Evolutionary conservation across 768 basidiomycete genomes (phyloP).

Genomic region (Strobilomyces confusus): DNA sequence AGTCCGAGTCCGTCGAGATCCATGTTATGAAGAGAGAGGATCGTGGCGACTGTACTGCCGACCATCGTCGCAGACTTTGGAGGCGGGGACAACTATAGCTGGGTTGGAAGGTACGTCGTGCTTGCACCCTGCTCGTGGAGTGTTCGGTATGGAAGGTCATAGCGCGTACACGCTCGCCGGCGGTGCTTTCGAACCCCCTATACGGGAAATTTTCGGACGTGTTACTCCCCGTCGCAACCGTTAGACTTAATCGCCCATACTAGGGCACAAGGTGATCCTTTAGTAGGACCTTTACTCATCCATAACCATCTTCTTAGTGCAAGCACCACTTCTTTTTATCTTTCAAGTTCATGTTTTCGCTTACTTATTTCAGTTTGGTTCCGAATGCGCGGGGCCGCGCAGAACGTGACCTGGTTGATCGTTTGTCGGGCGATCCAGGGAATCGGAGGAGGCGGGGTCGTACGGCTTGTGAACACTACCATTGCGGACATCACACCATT

Average conservation of each 20-base stretch:
- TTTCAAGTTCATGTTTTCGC: too few species aligned
- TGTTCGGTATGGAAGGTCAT: background rate
- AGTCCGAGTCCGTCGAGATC: too few species aligned
- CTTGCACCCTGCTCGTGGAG: background rate
- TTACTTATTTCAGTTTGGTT: conserved; percentile 50
- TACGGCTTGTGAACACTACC: conserved; percentile 73
- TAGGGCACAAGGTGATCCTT: conserved; percentile 55
- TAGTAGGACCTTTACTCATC: too few species aligned
- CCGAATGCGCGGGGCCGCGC: conserved; percentile 77
- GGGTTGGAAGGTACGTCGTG: conserved; percentile 60
- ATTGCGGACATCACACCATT: conserved; percentile 82
- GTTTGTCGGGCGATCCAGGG: conserved; percentile 77
- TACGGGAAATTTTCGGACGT: conserved; percentile 75
- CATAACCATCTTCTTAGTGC: conserved; percentile 57
- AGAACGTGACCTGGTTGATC: conserved; percentile 75
- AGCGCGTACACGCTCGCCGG: conserved; percentile 75
- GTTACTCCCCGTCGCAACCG: background rate
- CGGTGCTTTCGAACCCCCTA: conserved; percentile 60
- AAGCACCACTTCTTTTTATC: too few species aligned
- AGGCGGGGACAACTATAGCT: conserved; percentile 61
- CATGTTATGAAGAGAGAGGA: too few species aligned
- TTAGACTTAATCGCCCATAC: too few species aligned
- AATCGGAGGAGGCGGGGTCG: conserved; percentile 77
- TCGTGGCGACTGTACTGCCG: conserved; percentile 72
- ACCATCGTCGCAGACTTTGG: conserved; percentile 66